Percentiles rank a stretch among this genome's conserved stretches.
phyloP scores from a whole-genome alignment of 1,284 basidiomycete genomes.

The Ganoderma sinense region DNA sequence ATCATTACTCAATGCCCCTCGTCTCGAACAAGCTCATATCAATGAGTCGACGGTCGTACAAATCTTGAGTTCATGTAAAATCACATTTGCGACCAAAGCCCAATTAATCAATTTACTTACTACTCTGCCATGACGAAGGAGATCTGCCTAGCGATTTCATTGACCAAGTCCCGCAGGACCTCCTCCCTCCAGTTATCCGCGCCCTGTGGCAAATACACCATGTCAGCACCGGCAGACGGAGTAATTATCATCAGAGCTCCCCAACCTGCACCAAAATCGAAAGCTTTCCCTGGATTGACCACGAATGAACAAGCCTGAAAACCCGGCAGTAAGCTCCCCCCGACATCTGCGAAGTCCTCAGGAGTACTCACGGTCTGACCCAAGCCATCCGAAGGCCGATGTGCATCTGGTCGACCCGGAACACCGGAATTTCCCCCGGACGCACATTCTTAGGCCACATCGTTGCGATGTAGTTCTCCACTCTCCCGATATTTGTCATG shows the following conservation, averaged over 20 bases:
- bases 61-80: not conserved
- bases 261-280: not conserved
- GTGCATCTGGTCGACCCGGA: constrained; percentile 4
- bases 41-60: not conserved
- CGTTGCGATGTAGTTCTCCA: not conserved
- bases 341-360: not conserved
- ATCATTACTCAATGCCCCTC: not conserved
- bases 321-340: not conserved
- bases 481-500: not conserved
- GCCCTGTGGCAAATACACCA: not conserved
- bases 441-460: not conserved
- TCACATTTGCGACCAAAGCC: not conserved
- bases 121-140: not conserved
- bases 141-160: not conserved
- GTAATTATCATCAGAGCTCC: not conserved
- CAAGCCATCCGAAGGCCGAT: not conserved
- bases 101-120: not conserved
- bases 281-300: constrained; percentile 4
- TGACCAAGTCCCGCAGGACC: not conserved
- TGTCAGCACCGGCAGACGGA: not conserved
- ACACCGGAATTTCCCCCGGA: not conserved
- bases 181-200: not conserved
- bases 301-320: not conserved
- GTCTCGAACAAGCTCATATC: not conserved
- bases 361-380: not conserved